phyloP scores from a whole-genome alignment of 352 stramenopile species.

The Globisporangium acanthophoron region DNA sequence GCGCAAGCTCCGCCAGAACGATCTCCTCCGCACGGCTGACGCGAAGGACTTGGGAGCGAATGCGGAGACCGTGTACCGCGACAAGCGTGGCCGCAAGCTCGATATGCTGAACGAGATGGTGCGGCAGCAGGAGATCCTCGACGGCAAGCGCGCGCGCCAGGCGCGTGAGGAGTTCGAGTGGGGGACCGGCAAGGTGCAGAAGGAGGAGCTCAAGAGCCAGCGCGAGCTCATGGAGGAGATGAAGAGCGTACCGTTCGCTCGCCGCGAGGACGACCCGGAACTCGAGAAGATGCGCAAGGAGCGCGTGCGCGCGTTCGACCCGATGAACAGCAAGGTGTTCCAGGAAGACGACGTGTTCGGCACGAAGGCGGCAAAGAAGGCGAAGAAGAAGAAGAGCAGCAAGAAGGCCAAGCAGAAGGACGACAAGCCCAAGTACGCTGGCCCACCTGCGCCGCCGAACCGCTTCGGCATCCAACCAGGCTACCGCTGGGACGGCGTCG shows the following conservation, averaged over 20 bases:
- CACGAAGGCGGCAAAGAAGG: conserved; percentile 26
- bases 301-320: conserved; percentile 66
- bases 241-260: conserved; percentile 57
- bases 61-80: conserved; percentile 79
- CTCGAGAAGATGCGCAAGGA: conserved; percentile 56
- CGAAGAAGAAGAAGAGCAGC: conserved; percentile 36
- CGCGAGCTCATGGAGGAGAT: conserved; percentile 61
- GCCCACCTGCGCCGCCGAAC: conserved; percentile 68
- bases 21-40: conserved; percentile 41
- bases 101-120: conserved; percentile 86
- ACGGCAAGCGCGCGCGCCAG: conserved; percentile 71
- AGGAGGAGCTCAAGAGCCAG: conserved; percentile 53
- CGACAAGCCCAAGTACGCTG: conserved; percentile 59
- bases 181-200: conserved; percentile 79
- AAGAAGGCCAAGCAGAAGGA: conserved; percentile 42
- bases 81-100: conserved; percentile 77
- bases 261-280: conserved; percentile 63
- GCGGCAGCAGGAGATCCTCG: conserved; percentile 71
- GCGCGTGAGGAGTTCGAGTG: conserved; percentile 81
- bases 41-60: conserved; percentile 66
- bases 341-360: conserved; percentile 42
- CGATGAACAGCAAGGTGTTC: conserved; percentile 74
- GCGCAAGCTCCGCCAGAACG: conserved; percentile 41
- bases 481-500: conserved; percentile 98
- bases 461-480: conserved; percentile 91